Conservation (phyloP, 179 eudicot genomes). For the Spinacia oleracea region DNA sequence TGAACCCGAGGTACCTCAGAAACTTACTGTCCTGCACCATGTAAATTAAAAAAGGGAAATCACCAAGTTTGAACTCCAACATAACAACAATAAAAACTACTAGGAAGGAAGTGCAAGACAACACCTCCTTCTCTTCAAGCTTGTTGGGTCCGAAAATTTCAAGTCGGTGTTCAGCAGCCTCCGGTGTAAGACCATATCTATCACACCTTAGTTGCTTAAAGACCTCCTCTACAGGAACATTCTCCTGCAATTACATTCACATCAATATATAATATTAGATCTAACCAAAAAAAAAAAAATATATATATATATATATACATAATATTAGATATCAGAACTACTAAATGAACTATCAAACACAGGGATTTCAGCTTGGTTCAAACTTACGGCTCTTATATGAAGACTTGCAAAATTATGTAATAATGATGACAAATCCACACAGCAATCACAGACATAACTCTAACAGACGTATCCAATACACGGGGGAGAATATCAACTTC, state of each 20-base stretch:
- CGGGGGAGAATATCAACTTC: too few relatives aligned
- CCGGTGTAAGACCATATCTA: constrained; percentile 55
- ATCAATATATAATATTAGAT: not conserved
- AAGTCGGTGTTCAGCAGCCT: constrained; percentile 60
- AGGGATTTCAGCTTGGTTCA: not conserved
- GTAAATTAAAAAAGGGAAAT: not conserved
- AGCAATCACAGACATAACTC: not conserved
- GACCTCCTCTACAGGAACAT: constrained; percentile 67
- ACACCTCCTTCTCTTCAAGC: constrained; percentile 91
- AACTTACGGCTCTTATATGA: not conserved
- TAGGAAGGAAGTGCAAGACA: not conserved
- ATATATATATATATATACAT: too few relatives aligned
- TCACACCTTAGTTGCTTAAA: constrained; percentile 73
- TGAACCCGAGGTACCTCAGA: constrained; percentile 70
- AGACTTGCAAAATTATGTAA: not conserved
- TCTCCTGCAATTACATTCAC: constrained; percentile 50
- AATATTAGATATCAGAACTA: too few relatives aligned
- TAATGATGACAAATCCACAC: not conserved
- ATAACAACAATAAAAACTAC: not conserved
- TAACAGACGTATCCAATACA: not conserved
- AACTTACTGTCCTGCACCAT: constrained; percentile 66
- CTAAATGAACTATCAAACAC: too few relatives aligned
- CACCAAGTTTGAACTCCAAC: not conserved
- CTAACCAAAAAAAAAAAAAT: too few relatives aligned
- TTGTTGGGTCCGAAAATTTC: constrained; percentile 74